Evolutionary conservation across 176 grass and related monocot species (phyloP).

Genomic region (Ensete ventricosum): DNA sequence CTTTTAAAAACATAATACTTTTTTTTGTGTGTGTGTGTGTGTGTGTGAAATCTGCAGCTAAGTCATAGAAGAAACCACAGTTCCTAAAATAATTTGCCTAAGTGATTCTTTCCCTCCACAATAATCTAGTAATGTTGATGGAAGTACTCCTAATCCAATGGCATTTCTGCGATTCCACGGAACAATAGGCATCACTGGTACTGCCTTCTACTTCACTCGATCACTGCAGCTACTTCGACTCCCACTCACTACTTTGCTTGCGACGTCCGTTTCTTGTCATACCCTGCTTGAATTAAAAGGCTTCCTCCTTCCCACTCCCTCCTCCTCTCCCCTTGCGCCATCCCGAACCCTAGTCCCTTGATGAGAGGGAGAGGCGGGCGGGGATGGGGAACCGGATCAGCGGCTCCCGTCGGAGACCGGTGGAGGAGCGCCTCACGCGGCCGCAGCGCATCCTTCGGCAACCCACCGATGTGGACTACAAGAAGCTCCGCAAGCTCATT

Average conservation of each 20-base stretch:
- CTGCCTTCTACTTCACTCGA: background rate
- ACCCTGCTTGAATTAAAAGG: constrained; percentile 7
- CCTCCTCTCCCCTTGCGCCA: background rate
- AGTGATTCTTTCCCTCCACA: too few species aligned
- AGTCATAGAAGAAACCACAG: too few species aligned
- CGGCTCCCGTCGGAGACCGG: constrained; percentile 10
- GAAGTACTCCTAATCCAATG: background rate
- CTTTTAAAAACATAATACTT: too few species aligned
- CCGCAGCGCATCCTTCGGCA: constrained; percentile 51
- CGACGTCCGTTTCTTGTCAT: background rate
- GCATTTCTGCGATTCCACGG: background rate
- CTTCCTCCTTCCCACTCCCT: background rate
- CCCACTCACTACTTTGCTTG: constrained; percentile 1
- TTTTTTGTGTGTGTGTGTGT: too few species aligned
- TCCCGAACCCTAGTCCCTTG: background rate
- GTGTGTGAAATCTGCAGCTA: too few species aligned
- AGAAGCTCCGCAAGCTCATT: constrained; percentile 55
- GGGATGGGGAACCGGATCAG: constrained; percentile 46
- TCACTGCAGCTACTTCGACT: background rate
- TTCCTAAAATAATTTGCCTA: too few species aligned
- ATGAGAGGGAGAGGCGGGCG: background rate
- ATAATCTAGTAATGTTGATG: too few species aligned
- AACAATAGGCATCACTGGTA: background rate
- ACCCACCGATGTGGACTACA: constrained; percentile 47
- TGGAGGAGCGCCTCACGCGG: constrained; percentile 70